These are phyloP conservation scores for Rhodosporidiobolus sp. DNA, from an alignment of 768 basidiomycete species.

Conservation along the genomic window DNA sequence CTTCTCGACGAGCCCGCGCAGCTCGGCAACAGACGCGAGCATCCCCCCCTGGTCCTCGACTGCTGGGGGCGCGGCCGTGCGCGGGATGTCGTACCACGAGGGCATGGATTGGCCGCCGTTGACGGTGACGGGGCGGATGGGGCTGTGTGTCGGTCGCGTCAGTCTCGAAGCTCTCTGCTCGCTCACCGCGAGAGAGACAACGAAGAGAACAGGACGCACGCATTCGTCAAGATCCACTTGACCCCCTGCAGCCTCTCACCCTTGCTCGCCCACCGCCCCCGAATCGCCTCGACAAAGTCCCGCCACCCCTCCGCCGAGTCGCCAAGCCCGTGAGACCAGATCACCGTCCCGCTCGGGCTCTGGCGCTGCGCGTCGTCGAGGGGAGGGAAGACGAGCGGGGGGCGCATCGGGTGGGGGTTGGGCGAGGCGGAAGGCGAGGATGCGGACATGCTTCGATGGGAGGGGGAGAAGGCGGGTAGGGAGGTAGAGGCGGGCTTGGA, in stretches of 20 bases:
- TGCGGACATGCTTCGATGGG: not conserved
- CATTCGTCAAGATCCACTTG: constrained; percentile 25
- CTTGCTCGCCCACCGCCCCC: not conserved
- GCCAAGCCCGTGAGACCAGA: constrained; percentile 24
- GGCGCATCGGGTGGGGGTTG: not conserved
- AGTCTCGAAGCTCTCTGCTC: not conserved
- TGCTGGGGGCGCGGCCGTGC: not conserved
- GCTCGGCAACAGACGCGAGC: constrained; percentile 59
- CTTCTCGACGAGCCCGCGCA: constrained; percentile 67
- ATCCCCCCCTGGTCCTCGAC: constrained; percentile 76
- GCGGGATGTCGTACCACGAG: constrained; percentile 53
- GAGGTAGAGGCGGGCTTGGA: not conserved
- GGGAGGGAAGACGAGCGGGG: not conserved
- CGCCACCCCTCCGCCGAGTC: constrained; percentile 19
- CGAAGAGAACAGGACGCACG: not conserved
- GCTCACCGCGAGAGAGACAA: too few species aligned
- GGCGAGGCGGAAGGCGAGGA: not conserved
- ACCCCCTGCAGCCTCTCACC: not conserved
- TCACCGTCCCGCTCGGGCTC: constrained; percentile 2
- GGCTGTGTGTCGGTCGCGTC: constrained; percentile 45
- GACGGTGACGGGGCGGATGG: constrained; percentile 62
- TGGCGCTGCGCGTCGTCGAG: fast-evolving
- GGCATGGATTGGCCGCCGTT: constrained; percentile 72
- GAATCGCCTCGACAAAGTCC: constrained; percentile 5
- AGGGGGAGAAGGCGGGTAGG: not conserved